Evolutionary conservation across 306 rosid genomes (phyloP), one percentile per base, ranked within the genome.

Genomic region (Fagus sylvatica): DNA sequence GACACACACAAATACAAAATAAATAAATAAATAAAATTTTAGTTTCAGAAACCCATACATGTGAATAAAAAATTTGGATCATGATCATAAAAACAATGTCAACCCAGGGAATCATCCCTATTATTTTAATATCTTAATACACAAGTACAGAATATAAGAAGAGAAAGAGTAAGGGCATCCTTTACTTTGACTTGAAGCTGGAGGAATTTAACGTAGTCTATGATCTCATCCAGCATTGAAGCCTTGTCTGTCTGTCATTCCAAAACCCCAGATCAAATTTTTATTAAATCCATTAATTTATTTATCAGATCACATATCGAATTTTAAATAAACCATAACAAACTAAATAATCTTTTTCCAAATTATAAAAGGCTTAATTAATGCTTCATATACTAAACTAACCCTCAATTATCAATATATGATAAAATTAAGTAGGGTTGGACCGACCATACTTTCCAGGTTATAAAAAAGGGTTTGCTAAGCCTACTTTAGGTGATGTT

Each of bases 151-250:
- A 32, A 59, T 16, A 56, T 15, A 68, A 7, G 42, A 55, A 46
- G 8, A 30, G 10, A 51, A 70, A 51, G 28, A 28, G 41, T 53
- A 67, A 48, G 65, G 53, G 74, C 77, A 57, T 39, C 79, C 48
- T n/a, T 77, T 19, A 96, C 99, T 94, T 96, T 93, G 84, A 96
- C 98, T 90, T 96, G 99, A 74, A 96, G 94, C 85, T 96, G 99
- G 22, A 96, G 90, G 82, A 96, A 96, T 81, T 91, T 96, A 8
- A 96, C 99, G 85, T 96, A 96, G 71, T 93, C 99, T 53, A 96
- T 96, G 79, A 96, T 96, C 96, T 96, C 99, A 82, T 96, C 99
- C 71, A 96, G 90, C 99, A 96, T 96, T 72, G 99, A 96, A 76
- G 99, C 97, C 79, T 96, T 96, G 70, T 96, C 99, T 75, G 99